Percentiles rank a stretch among this genome's conserved stretches.
phyloP scores from a whole-genome alignment of 164 flowering plant species.

The Aristolochia contorta region DNA sequence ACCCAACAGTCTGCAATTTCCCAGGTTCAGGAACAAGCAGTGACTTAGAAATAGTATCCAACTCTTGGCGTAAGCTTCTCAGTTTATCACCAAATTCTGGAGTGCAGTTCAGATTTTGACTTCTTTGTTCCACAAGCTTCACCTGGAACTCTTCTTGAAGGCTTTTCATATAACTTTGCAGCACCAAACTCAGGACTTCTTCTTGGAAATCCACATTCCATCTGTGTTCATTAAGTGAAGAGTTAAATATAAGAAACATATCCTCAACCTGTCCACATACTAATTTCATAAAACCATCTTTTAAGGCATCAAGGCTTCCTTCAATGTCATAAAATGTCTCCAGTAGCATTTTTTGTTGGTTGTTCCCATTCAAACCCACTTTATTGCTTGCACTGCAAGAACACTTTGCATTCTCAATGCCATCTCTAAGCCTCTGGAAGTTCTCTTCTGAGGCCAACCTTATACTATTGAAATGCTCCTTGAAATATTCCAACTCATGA shows the following conservation, averaged over 20 bases:
- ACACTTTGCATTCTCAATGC: constrained; percentile 24
- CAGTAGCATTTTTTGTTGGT: constrained; percentile 19
- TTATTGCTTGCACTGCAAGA: constrained; percentile 2
- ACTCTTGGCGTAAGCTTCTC: not conserved
- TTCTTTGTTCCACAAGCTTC: not conserved
- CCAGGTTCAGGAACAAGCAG: not conserved
- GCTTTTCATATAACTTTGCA: not conserved
- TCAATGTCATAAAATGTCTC: constrained; percentile 13
- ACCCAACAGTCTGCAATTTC: constrained; percentile 1
- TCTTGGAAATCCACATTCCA: not conserved
- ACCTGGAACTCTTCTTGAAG: not conserved
- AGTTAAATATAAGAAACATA: not conserved
- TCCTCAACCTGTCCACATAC: constrained; percentile 1
- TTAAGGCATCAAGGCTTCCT: constrained; percentile 23
- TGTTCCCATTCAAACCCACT: constrained; percentile 18
- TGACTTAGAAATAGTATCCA: constrained; percentile 1
- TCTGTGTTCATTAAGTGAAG: not conserved
- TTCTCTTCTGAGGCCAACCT: constrained; percentile 26
- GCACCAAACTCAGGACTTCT: not conserved
- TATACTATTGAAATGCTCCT: constrained; percentile 21
- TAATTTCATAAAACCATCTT: constrained; percentile 19
- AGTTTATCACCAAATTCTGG: not conserved
- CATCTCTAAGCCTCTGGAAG: constrained; percentile 32
- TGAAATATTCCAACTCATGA: constrained; percentile 14
- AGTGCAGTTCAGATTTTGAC: not conserved